Base-by-base conservation (phyloP, 2,329 filamentous ascomycete genomes). In the Colletotrichum lentis region DNA sequence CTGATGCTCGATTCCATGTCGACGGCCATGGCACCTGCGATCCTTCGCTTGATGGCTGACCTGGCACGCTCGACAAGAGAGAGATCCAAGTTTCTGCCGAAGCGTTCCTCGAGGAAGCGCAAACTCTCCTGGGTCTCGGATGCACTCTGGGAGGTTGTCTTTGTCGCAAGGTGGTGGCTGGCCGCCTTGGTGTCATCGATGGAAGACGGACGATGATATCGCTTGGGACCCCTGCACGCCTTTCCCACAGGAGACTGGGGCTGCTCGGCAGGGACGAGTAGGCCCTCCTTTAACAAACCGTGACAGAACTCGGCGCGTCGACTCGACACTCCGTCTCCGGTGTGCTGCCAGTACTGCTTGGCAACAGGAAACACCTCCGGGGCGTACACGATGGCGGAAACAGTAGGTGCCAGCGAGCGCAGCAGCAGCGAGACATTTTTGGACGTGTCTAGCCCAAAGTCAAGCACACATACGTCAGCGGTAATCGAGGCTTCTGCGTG, bases 311-410 rank as follows among this genome's bases (percentile, higher is more conserved):
- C 95, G 41, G 93, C 94, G 47, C 94, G 88, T 57, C 96, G 90
- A 77, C 94, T 97, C 0, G 94, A 97, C 16, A 97, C 85, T 18
- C 96, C 96, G 70, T 97, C 94, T 22, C 96, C 96, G 0, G 92
- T 91, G 78, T 99, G 96, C 77, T 98, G 96, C 96, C 96, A 99
- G 75, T 97, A 97, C 74, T 94, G 88, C 78, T 97, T 98, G n/a
- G 93, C 92, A 67, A 91, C 79, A 5, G 87, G 80, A 73, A 90
- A 94, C 20, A 88, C 80, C 14, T 89, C 86, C 53, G 85, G 82
- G 0, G 90, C 87, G 73, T 91, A 93, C 49, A 98, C 76, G 3
- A 97, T 89, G 27, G 89, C 89, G 1, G 86, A 91, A 24, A 94
- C 81, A 11, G 84, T 82, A 0, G 90, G 89, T 2, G 81, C 80